Base-by-base conservation (phyloP, 176 grass and related monocot species). In the Musa schizocarpa region DNA sequence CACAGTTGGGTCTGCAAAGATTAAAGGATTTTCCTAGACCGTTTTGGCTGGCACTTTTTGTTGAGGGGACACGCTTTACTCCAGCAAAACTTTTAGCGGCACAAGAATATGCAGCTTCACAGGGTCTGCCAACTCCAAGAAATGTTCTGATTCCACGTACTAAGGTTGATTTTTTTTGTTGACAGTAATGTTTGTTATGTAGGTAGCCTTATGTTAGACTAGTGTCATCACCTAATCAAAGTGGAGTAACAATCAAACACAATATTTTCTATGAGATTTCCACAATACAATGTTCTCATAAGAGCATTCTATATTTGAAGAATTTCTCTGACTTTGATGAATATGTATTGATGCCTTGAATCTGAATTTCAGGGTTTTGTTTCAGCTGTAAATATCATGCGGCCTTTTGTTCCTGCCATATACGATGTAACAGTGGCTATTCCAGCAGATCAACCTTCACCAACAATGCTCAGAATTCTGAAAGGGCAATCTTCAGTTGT, bases 31-130 rank as follows among this genome's bases (percentile, higher is more conserved):
- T 94, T 66, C 95, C 95, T 23, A 82, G 86, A 73, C 89, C 95
- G 76, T 99, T 99, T 78, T 99, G 95, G 95, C 80, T 99, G 70
- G 91, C 95, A 43, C 86, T 99, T 80, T 94, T 99, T 58, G 95
- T 94, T 69, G 90, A 96, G 83, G 92, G 92, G 25, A 96, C 88
- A 59, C 88, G 92, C 74, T 93, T 93, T 68, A 93, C 87, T 57
- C 87, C 87, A 59, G 82, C 87, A 71, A 93, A 93, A 77, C 87
- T 93, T 81, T 73, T 90, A 34, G 89, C 89, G 71, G 89, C 93
- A 78, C 93, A 96, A 80, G 89, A 96, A 68, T 96, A 92, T 84
- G 93, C 93, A 22, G 87, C 86, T 48, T 89, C 85, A 77, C 89
- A 96, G 79, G 85, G 89, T 43, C 80, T 96, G 26, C 83, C 82